Base-by-base conservation (phyloP, 2,329 filamentous ascomycete genomes). In the Fusarium pseudograminearum region DNA sequence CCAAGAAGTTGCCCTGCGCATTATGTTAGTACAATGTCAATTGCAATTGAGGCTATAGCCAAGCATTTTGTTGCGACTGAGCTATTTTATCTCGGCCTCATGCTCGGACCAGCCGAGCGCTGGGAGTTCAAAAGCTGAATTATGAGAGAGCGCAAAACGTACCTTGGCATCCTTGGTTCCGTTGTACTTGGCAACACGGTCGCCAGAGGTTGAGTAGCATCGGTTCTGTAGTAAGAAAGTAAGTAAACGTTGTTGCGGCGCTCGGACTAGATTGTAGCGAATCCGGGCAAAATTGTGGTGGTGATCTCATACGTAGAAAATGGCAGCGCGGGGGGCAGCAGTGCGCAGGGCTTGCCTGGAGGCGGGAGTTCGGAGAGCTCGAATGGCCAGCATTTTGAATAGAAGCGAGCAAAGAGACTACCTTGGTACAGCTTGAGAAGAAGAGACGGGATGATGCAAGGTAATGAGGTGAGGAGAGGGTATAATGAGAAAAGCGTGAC, bases 121-220 rank as follows among this genome's bases (percentile, higher is more conserved):
- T 69, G 51, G 61, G 48, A 59, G 57, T 53, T 41, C 46, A 58
- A 50, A 50, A 47, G 63, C 20, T 62, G 48, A 41, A 34, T 53
- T 55, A 68, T 58, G 65, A 52, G 59, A 55, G 51, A 65, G 61
- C 65, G 64, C 72, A 71, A 65, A 69, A 85, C 91, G 81, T 90
- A 96, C 93, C 86, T 95, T 91, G 80, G 91, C 85, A 80, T 92
- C 93, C 85, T 97, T 98, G 80, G 89, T 87, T 75, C 95, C 96
- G 78, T 93, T 91, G 86, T 98, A 99, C 85, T 96, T 93, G 82
- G 94, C 96, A 77, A 98, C 94, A 76, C 88, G 88, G 42, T 92
- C 89, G 65, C 87, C 82, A 66, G 82, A 81, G 79, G 85, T 88
- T 79, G 88, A 89, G 84, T 91, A 94, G 82, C 81, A 87, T 79